A percentile compares a stretch with the other conserved stretches of the same genome.
Evolutionary conservation across 2,329 filamentous ascomycete genomes (phyloP).

Genomic region (Trichoderma asperellum): DNA sequence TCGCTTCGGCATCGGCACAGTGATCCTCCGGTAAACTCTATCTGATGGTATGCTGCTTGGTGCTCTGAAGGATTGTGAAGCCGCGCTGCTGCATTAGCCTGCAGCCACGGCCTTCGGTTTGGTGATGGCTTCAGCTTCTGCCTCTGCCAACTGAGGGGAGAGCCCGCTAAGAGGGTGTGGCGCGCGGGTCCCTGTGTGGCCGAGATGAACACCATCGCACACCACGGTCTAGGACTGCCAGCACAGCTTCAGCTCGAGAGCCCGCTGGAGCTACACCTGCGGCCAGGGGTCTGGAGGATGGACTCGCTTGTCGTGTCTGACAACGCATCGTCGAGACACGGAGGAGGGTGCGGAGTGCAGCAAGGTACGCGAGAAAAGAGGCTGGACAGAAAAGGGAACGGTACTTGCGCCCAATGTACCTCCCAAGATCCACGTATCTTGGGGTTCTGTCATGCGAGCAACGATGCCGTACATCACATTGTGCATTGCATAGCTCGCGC

Average conservation of each 20-base stretch:
- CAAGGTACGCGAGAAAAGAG: not conserved
- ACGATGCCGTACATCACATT: constrained; percentile 22
- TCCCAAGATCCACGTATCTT: constrained; percentile 15
- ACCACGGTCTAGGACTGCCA: not conserved
- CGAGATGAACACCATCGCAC: not conserved
- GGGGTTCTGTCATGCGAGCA: constrained; percentile 18
- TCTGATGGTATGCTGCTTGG: not conserved
- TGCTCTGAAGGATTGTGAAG: not conserved
- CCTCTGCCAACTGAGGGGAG: not conserved
- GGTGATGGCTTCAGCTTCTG: constrained; percentile 11
- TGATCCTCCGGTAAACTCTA: constrained; percentile 20
- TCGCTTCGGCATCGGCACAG: constrained; percentile 21
- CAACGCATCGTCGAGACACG: not conserved
- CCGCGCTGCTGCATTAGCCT: constrained; percentile 8
- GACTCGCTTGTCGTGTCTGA: constrained; percentile 1
- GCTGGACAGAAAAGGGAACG: not conserved
- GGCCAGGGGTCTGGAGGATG: not conserved
- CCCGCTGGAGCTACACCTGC: not conserved
- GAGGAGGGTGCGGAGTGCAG: not conserved
- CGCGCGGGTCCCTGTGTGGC: constrained; percentile 6
- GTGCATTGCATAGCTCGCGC: constrained; percentile 7
- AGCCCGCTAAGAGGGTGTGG: constrained; percentile 11
- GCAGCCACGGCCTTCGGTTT: constrained; percentile 2
- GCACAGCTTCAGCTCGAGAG: constrained; percentile 14
- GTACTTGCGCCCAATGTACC: constrained; percentile 26